Conservation (phyloP, 2,329 filamentous ascomycete species). For the Colletotrichum tamarilloi region DNA sequence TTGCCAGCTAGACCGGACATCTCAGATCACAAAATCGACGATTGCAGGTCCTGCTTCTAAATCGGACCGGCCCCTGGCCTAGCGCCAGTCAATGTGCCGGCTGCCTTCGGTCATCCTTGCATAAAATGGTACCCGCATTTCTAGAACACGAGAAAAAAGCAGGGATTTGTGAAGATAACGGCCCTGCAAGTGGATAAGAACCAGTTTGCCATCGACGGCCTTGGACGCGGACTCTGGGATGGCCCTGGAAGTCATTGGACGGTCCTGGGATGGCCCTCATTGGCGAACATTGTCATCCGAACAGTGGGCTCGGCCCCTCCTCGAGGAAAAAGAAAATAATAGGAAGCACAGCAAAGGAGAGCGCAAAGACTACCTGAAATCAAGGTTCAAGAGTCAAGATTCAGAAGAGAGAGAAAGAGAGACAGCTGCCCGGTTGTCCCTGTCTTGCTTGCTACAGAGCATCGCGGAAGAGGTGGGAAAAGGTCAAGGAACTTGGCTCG, state of each 20-base stretch:
- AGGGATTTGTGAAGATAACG: slow-evolving; percentile 31
- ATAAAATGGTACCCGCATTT: slow-evolving; percentile 18
- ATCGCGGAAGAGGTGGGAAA: not conserved
- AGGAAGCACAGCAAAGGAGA: not conserved
- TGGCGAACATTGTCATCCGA: slow-evolving; percentile 15
- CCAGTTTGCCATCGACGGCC: slow-evolving; percentile 10
- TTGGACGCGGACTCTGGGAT: not conserved
- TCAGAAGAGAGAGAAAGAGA: not conserved
- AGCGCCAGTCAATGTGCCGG: slow-evolving; percentile 33
- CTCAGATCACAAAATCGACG: slow-evolving; percentile 29
- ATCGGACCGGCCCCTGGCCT: slow-evolving; percentile 34
- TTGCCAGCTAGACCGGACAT: slow-evolving; percentile 13
- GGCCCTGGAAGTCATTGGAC: too few relatives aligned
- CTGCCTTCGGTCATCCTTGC: not conserved
- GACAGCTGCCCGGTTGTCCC: not conserved
- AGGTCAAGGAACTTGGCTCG: not conserved
- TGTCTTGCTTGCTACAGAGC: not conserved
- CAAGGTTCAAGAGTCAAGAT: not conserved
- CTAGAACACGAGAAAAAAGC: slow-evolving; percentile 33
- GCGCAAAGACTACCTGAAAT: not conserved
- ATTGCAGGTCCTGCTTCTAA: slow-evolving; percentile 31
- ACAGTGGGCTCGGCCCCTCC: not conserved
- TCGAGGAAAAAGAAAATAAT: not conserved
- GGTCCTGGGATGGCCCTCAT: not conserved
- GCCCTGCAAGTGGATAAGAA: slow-evolving; percentile 19